Base-by-base conservation (phyloP, 768 basidiomycete species). In the Wakefieldia striispora region DNA sequence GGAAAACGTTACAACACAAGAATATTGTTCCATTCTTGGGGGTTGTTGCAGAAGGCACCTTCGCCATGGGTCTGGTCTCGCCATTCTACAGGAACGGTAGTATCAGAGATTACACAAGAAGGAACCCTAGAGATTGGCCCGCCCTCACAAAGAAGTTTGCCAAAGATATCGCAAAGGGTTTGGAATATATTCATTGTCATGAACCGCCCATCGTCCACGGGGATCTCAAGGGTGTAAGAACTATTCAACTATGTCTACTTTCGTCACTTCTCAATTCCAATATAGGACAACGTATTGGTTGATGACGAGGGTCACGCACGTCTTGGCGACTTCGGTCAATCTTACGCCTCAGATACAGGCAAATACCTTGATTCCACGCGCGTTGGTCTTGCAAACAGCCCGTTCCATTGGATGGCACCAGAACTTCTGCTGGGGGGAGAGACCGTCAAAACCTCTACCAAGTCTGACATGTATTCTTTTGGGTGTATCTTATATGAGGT, bases 211-310 rank as follows among this genome's bases (percentile, higher is more conserved):
- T 76, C 23, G 52, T 72, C 13, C 74, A 76, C 21, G 71, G 74
- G 7, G 75, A 76, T 54, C 26, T 76, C 23, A 76, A 75, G 53
- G 67, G 66, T 26, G 74, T 52, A 42, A 57, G 65, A 34, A 19
- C 45, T 19, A 17, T 41, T 16, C 16, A 3, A 53, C n/a, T 16
- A 3, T 8, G 38, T 44, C 31, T n/a, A 39, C 12, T 7, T 23
- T 42, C 14, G 16, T 37, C 26, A 13, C 39, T 20, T 40, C 46
- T 49, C 42, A 60, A 5, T 19, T 17, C 33, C 13, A 23, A 19
- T 43, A 19, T 43, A 65, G 67, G 56, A 58, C 16, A 67, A 67
- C 29, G 50, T 61, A 20, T 43, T 67, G 40, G 56, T 67, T 4
- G 50, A 54, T 34, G 38, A 53, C 11, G 10, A 16, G 1, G 40